A percentile compares a stretch with the other conserved stretches of the same genome.
These are phyloP conservation scores for Strobilomyces confusus DNA, from an alignment of 768 basidiomycete species.

Conservation along the genomic window DNA sequence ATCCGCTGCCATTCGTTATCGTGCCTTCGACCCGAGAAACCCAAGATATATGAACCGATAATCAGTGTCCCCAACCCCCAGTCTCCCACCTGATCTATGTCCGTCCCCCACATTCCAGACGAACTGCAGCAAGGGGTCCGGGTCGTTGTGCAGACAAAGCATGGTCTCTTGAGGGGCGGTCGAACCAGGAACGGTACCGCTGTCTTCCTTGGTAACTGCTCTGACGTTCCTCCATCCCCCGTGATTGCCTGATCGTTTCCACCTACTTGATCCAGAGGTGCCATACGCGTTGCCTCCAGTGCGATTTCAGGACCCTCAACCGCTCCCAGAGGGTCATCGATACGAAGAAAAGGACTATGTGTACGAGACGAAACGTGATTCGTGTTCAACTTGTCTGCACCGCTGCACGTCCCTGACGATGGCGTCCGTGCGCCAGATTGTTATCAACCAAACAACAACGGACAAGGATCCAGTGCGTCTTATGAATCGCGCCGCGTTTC, in stretches of 20 bases:
- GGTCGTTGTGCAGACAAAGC: conserved; percentile 43
- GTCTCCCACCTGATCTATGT: neutral
- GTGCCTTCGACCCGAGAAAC: neutral
- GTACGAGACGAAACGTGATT: conserved; percentile 52
- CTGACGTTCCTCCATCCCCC: neutral
- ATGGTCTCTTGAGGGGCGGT: conserved; percentile 57
- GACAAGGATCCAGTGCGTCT: conserved; percentile 47
- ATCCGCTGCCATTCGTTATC: too few species aligned
- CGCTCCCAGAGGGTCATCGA: conserved; percentile 49
- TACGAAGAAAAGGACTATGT: conserved; percentile 62
- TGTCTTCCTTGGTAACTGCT: conserved; percentile 56
- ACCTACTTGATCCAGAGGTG: conserved; percentile 43
- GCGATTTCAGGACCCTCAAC: conserved; percentile 61
- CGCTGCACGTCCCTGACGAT: neutral
- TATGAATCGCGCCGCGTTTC: neutral
- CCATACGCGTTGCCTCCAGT: conserved; percentile 65
- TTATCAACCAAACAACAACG: conserved; percentile 58
- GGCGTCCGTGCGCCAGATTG: conserved; percentile 38
- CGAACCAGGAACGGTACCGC: conserved; percentile 56
- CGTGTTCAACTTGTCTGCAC: neutral
- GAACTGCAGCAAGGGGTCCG: conserved; percentile 2
- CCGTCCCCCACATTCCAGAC: conserved; percentile 9
- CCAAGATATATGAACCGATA: neutral
- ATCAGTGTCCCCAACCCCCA: neutral
- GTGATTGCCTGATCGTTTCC: neutral